Conservation (phyloP, 345 rosid genomes). For the Brassica incana region DNA sequence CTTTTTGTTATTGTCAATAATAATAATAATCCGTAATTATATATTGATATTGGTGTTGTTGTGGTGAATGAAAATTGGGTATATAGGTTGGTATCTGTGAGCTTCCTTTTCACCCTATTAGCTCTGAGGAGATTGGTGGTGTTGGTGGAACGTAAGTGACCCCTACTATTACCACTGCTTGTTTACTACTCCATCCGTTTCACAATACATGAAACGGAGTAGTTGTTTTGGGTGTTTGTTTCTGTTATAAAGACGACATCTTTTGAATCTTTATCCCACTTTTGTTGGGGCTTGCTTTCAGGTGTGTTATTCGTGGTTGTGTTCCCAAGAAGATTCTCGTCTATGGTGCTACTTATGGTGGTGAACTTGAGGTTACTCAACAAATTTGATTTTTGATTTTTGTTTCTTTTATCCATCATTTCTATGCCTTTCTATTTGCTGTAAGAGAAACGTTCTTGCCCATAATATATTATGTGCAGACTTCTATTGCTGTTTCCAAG, state of each 20-base stretch:
- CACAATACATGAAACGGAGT: no score
- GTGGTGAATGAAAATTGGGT: not conserved
- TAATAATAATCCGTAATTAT: not conserved
- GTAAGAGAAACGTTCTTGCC: not conserved
- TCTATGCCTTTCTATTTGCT: not conserved
- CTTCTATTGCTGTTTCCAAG: not conserved
- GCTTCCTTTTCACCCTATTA: constrained; percentile 94
- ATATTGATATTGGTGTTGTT: not conserved
- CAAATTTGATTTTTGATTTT: no score
- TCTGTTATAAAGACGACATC: not conserved
- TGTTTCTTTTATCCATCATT: constrained; percentile 1
- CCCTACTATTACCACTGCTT: not conserved
- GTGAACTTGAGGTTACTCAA: constrained; percentile 77
- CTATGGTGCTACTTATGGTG: constrained; percentile 85
- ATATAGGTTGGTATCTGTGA: constrained; percentile 87
- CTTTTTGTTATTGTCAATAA: not conserved
- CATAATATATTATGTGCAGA: not conserved
- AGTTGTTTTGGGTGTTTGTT: not conserved
- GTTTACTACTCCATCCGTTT: not conserved
- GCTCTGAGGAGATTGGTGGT: constrained; percentile 91
- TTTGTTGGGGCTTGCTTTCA: constrained; percentile 31
- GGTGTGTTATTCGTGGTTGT: constrained; percentile 97
- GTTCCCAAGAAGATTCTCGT: constrained; percentile 98
- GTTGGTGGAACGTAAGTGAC: constrained; percentile 98
- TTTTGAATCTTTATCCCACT: not conserved